phyloP scores from a whole-genome alignment of 768 basidiomycete genomes.

The Brasilioporus rufonigricans region DNA sequence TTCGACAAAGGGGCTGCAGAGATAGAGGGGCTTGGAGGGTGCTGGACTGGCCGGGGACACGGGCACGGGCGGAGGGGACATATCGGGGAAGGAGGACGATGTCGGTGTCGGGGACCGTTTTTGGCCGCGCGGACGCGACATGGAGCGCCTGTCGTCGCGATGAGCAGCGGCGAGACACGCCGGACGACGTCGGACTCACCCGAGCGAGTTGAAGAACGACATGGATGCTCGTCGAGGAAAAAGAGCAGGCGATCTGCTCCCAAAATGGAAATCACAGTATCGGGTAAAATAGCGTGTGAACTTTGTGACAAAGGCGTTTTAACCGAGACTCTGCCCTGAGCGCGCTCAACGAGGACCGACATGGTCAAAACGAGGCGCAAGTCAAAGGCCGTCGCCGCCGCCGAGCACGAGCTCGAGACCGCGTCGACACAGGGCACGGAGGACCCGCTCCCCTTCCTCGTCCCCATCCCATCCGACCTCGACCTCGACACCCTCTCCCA shows the following conservation, averaged over 20 bases:
- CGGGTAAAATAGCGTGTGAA: neutral
- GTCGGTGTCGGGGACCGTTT: conserved; percentile 78
- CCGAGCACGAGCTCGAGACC: conserved; percentile 33
- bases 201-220: conserved; percentile 84
- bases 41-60: conserved; percentile 34
- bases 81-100: conserved; percentile 54
- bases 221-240: conserved; percentile 33
- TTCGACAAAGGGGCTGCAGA: conserved; percentile 93
- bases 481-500: conserved; percentile 57
- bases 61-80: conserved; percentile 40
- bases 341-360: too few species aligned
- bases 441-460: conserved; percentile 28
- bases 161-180: conserved; percentile 5
- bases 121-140: conserved; percentile 67
- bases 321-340: too few species aligned
- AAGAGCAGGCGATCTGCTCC: neutral
- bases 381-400: conserved; percentile 46
- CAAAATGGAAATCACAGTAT: neutral
- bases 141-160: conserved; percentile 56
- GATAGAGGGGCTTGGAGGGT: conserved; percentile 68
- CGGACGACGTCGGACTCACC: conserved; percentile 43
- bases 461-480: conserved; percentile 65
- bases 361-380: conserved; percentile 57
- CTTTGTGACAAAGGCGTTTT: neutral
- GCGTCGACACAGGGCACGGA: conserved; percentile 36